Percentiles rank a stretch among this genome's conserved stretches.
phyloP scores from a whole-genome alignment of 1,284 basidiomycete species.

The Boletus mariae region DNA sequence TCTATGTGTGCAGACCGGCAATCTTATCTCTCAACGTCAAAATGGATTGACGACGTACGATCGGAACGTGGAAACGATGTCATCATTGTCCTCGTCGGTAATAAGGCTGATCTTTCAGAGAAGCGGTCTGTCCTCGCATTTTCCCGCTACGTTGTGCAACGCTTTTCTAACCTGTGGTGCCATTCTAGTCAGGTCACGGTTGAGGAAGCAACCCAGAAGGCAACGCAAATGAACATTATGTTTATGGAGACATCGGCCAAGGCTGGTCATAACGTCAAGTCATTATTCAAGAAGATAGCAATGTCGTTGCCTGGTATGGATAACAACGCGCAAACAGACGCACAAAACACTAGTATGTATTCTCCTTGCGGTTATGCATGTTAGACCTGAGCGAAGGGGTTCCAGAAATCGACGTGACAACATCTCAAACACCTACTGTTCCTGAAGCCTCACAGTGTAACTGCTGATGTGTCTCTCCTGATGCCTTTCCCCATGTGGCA shows the following conservation, averaged over 20 bases:
- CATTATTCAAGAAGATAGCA: conserved; percentile 98
- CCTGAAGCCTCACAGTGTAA: conserved; percentile 78
- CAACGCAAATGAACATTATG: conserved; percentile 94
- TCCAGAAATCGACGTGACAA: conserved; percentile 79
- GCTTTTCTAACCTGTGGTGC: conserved; percentile 8
- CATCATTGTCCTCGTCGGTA: conserved; percentile 97
- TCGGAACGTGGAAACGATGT: conserved; percentile 98
- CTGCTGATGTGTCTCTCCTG: conserved; percentile 46
- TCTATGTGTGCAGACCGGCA: conserved; percentile 67
- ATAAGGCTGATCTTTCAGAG: conserved; percentile 97
- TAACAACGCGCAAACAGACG: conserved; percentile 68
- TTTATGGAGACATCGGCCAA: conserved; percentile 99
- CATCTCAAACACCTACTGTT: conserved; percentile 56
- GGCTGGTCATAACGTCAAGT: conserved; percentile 99
- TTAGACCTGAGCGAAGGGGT: conserved; percentile 7
- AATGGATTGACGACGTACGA: conserved; percentile 99
- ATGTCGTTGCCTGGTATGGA: conserved; percentile 97
- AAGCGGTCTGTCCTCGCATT: conserved; percentile 60
- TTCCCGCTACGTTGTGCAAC: conserved; percentile 12
- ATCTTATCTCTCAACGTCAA: conserved; percentile 95
- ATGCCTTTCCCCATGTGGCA: conserved; percentile 9
- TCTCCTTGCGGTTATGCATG: background rate
- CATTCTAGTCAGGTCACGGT: conserved; percentile 89
- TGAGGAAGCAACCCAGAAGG: conserved; percentile 92
- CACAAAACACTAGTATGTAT: conserved; percentile 68